Percentiles rank a stretch among this genome's conserved stretches.
phyloP scores from a whole-genome alignment of 2,329 filamentous ascomycete genomes.

The Pleurostoma richardsiae region DNA sequence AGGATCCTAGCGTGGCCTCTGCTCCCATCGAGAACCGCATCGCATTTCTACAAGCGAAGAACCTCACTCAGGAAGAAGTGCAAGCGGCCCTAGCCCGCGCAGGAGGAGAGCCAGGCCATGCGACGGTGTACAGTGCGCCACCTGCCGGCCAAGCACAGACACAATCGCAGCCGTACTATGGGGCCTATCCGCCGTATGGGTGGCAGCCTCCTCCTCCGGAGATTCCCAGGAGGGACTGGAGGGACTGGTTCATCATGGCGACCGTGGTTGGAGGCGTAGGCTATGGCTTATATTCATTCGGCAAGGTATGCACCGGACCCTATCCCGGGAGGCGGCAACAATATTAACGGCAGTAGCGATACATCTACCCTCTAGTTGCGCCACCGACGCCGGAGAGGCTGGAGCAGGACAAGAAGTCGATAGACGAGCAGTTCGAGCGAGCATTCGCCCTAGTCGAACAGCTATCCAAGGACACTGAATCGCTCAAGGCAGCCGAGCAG shows the following conservation, averaged over 20 bases:
- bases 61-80: slow-evolving; percentile 94
- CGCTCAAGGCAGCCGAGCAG: slow-evolving; percentile 81
- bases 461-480: slow-evolving; percentile 81
- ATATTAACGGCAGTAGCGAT: slow-evolving; percentile 55
- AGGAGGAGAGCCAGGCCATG: slow-evolving; percentile 48
- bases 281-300: slow-evolving; percentile 83
- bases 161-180: slow-evolving; percentile 38
- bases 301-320: slow-evolving; percentile 56
- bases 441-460: slow-evolving; percentile 91
- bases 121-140: slow-evolving; percentile 36
- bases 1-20: slow-evolving; percentile 85
- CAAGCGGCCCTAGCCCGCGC: slow-evolving; percentile 75
- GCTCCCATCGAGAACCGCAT: slow-evolving; percentile 91
- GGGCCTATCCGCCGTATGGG: slow-evolving; percentile 39
- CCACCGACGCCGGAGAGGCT: slow-evolving; percentile 91
- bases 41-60: slow-evolving; percentile 92
- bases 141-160: slow-evolving; percentile 35
- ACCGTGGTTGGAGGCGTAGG: slow-evolving; percentile 86
- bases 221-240: slow-evolving; percentile 82
- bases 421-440: slow-evolving; percentile 90
- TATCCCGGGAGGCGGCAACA: not conserved
- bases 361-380: slow-evolving; percentile 83
- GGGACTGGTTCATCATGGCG: slow-evolving; percentile 99
- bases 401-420: slow-evolving; percentile 86
- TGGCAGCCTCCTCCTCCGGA: slow-evolving; percentile 54